Evolutionary conservation across 768 basidiomycete species (phyloP), one percentile per base, ranked within the genome.

Genomic region (Xerocomellus amylosporus): DNA sequence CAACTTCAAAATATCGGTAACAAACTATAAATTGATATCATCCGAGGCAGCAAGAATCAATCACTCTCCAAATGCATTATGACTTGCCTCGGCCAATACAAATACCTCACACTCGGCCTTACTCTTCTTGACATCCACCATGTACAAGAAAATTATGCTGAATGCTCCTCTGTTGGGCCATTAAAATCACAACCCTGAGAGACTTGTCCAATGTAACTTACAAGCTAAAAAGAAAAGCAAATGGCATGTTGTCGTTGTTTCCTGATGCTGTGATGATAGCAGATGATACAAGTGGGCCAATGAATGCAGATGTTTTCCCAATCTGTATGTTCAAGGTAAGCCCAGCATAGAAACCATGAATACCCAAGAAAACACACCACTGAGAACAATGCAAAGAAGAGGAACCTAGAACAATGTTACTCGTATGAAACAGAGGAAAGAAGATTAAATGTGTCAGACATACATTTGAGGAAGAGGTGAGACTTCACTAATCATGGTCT

Each of bases 401-500:
- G 73, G 68, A 88, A 86, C 82, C 84, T 76, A 49, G 22, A 22
- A 28, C 0, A 30, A 33, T 26, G 7, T 51, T 9, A 45, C 0
- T 44, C 10, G 22, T 8, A 31, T 36, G 20, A 36, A 10, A 19
- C 6, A 13, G 8, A 19, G 8, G 15, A 13, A 45, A 15, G 2
- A 28, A 4, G 15, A 39, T 31, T 15, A 0, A 17, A 49, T 10
- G 1, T 34, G 42, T 20, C 8, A 41, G n/a, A 66, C 74, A 36
- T 66, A 84, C 86, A 86, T 88, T 71, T 87, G 88, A 33, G 84
- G 81, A 49, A 83, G 69, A 37, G 84, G 86, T 38, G 83, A 86
- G 26, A 90, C 87, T 59, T 90, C 86, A 66, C 82, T 86, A 55
- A 90, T 90, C 88, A 90, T 86, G 1, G 86, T 89, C 67, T 88